Evolutionary conservation across 495 filamentous ascomycete species (phyloP).

Genomic region (Aspergillus campestris): DNA sequence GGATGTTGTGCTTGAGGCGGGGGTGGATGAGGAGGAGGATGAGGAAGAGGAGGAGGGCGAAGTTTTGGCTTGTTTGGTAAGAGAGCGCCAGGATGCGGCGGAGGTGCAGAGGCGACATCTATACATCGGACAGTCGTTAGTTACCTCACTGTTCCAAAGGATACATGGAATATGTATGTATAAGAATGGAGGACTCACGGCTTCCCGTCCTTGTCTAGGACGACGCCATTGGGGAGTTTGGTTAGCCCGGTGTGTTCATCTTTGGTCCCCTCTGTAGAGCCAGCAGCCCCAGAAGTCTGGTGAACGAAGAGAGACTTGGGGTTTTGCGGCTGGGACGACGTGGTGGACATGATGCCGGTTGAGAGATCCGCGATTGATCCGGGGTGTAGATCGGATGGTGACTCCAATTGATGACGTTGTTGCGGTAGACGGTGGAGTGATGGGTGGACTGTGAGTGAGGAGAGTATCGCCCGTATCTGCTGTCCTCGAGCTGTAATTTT

Average conservation of each 20-base stretch:
- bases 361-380: no score
- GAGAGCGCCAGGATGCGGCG: constrained; percentile 56
- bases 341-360: no score
- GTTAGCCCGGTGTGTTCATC: constrained; percentile 22
- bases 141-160: not conserved
- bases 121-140: constrained; percentile 9
- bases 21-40: constrained; percentile 1
- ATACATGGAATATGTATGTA: not conserved
- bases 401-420: no score
- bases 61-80: constrained; percentile 49
- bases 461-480: no score
- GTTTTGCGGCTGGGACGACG: not conserved
- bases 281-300: constrained; percentile 8
- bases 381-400: no score
- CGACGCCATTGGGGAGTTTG: constrained; percentile 64
- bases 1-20: constrained; percentile 3
- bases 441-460: no score
- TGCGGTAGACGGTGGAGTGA: no score
- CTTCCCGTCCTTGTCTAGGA: constrained; percentile 89
- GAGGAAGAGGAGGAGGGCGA: constrained; percentile 1
- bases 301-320: constrained; percentile 16
- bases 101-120: constrained; percentile 90
- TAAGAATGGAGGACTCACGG: constrained; percentile 55
- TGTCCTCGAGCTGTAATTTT: no score
- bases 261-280: constrained; percentile 16